Conservation (phyloP, 1,139 yeast species). For the Debaryomyces nepalensis region DNA sequence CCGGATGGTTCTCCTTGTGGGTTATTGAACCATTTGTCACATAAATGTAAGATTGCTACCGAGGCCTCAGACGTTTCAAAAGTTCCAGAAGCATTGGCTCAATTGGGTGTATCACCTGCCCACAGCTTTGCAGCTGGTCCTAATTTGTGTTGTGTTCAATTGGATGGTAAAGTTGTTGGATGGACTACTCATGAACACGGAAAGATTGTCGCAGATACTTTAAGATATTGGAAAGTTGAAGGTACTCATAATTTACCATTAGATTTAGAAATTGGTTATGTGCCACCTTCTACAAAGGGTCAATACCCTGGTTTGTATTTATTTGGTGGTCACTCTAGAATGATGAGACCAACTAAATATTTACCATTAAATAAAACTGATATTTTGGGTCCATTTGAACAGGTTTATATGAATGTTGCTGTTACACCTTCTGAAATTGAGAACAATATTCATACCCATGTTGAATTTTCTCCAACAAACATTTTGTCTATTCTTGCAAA, state of each 20-base stretch:
- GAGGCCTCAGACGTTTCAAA: slow-evolving; percentile 71
- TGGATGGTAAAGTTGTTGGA: slow-evolving; percentile 91
- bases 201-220: slow-evolving; percentile 80
- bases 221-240: slow-evolving; percentile 92
- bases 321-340: slow-evolving; percentile 91
- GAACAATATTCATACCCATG: slow-evolving; percentile 83
- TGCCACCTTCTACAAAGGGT: slow-evolving; percentile 93
- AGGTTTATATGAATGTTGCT: slow-evolving; percentile 95
- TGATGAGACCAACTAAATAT: slow-evolving; percentile 95
- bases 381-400: slow-evolving; percentile 96
- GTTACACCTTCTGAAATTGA: slow-evolving; percentile 93
- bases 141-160: slow-evolving; percentile 81
- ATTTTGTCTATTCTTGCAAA: slow-evolving; percentile 92
- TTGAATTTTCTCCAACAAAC: slow-evolving; percentile 93
- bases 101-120: slow-evolving; percentile 83
- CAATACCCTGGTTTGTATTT: slow-evolving; percentile 95
- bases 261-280: slow-evolving; percentile 90
- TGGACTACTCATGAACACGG: slow-evolving; percentile 95
- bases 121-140: slow-evolving; percentile 88
- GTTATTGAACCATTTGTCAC: slow-evolving; percentile 92
- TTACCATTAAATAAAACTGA: slow-evolving; percentile 83
- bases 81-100: slow-evolving; percentile 67
- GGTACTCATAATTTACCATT: slow-evolving; percentile 77
- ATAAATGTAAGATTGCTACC: slow-evolving; percentile 89
- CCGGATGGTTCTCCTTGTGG: slow-evolving; percentile 99